A percentile compares a stretch with the other conserved stretches of the same genome.
Conservation (phyloP, 768 basidiomycete genomes). For the Pholiota conissans region DNA sequence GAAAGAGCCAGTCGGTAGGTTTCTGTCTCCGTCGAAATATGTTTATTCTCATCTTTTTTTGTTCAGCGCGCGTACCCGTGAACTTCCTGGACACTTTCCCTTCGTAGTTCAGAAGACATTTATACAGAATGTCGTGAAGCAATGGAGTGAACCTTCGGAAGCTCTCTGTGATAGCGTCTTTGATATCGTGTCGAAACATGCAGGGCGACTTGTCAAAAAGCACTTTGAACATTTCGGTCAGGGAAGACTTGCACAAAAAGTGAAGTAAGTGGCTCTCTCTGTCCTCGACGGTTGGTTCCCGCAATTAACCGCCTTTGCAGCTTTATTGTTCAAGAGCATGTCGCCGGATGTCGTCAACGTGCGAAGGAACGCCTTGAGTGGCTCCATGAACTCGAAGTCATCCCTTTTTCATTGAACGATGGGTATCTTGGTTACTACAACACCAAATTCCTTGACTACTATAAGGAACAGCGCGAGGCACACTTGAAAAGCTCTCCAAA, state of each 20-base stretch:
- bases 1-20: constrained; percentile 36
- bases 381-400: too few relatives aligned
- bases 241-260: constrained; percentile 50
- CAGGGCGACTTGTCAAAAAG: constrained; percentile 39
- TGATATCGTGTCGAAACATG: constrained; percentile 33
- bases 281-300: background rate
- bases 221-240: constrained; percentile 57
- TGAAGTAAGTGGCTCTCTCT: constrained; percentile 29
- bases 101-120: constrained; percentile 57
- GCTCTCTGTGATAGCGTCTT: constrained; percentile 43
- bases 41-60: background rate
- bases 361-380: background rate
- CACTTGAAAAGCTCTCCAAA: too few relatives aligned
- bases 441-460: too few relatives aligned
- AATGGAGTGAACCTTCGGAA: constrained; percentile 54
- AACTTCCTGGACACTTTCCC: constrained; percentile 67
- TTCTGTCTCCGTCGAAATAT: background rate
- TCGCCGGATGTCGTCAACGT: constrained; percentile 37
- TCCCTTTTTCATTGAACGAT: constrained; percentile 19
- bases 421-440: too few relatives aligned
- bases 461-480: too few relatives aligned
- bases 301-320: constrained; percentile 8
- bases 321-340: constrained; percentile 43
- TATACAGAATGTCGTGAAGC: constrained; percentile 41
- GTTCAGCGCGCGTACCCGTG: constrained; percentile 64